Evolutionary conservation across 1,139 yeast species (phyloP).

Genomic region (Kurtzmaniella quercitrusa): DNA sequence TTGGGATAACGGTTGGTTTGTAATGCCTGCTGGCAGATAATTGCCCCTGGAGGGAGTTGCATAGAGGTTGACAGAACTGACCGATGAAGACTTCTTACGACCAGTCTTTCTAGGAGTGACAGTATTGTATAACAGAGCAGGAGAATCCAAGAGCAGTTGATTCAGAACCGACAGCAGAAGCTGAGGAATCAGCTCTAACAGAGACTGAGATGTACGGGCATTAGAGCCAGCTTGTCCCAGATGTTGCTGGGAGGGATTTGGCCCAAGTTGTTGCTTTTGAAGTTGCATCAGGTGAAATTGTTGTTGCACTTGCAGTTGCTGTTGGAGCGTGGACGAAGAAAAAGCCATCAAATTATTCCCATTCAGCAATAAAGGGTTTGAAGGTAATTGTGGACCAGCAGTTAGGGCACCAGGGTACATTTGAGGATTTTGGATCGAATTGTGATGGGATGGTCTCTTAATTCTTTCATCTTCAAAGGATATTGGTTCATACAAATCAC

Average conservation of each 20-base stretch:
- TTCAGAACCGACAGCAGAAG: constrained; percentile 32
- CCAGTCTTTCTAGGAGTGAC: constrained; percentile 29
- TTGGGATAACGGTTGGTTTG: constrained; percentile 9
- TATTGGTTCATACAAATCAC: constrained; percentile 4
- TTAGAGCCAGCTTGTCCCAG: constrained; percentile 1
- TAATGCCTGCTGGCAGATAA: constrained; percentile 4
- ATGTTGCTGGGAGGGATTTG: neutral
- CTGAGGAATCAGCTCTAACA: constrained; percentile 22
- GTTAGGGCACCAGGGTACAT: neutral
- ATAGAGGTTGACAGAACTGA: constrained; percentile 23
- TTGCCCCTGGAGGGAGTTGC: constrained; percentile 27
- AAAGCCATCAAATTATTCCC: neutral
- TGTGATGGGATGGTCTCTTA: constrained; percentile 1
- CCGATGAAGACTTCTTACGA: constrained; percentile 29
- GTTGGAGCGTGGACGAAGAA: constrained; percentile 2
- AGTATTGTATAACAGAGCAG: constrained; percentile 17
- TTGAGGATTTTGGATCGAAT: neutral
- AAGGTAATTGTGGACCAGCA: neutral
- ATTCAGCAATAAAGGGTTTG: constrained; percentile 2
- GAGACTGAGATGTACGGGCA: constrained; percentile 1
- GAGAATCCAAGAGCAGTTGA: constrained; percentile 33
- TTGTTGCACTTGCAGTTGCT: constrained; percentile 5
- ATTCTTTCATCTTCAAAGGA: neutral
- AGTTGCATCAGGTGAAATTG: constrained; percentile 9
- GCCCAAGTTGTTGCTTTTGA: constrained; percentile 5